Evolutionary conservation across 2,329 filamentous ascomycete species (phyloP).

Genomic region (Pseudocercospora vitis): DNA sequence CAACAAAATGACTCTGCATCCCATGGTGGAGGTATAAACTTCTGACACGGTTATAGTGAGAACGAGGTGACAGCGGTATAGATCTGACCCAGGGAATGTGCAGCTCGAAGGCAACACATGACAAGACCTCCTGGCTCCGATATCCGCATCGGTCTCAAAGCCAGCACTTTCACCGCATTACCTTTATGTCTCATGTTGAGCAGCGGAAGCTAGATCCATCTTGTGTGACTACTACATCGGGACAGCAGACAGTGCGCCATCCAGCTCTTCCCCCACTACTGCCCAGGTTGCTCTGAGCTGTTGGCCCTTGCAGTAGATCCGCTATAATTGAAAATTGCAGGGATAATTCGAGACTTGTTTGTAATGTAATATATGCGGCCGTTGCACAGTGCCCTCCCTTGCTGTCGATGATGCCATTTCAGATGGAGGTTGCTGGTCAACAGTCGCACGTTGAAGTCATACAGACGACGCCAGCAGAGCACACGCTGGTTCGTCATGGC

Average conservation of each 20-base stretch:
- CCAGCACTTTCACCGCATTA: constrained; percentile 12
- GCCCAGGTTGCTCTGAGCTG: background rate
- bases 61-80: background rate
- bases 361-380: constrained; percentile 19
- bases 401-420: constrained; percentile 20
- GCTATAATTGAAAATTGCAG: constrained; percentile 22
- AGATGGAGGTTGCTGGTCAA: constrained; percentile 17
- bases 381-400: constrained; percentile 24
- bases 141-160: background rate
- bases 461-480: constrained; percentile 20
- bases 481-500: constrained; percentile 20
- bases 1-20: background rate
- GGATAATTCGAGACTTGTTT: constrained; percentile 25
- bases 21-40: background rate
- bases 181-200: constrained; percentile 18
- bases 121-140: constrained; percentile 6
- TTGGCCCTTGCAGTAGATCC: constrained; percentile 23
- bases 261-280: background rate
- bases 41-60: background rate
- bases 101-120: background rate
- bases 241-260: constrained; percentile 10
- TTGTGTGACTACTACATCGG: constrained; percentile 12
- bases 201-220: constrained; percentile 2
- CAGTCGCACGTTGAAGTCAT: constrained; percentile 23
- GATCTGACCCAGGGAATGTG: background rate